Evolutionary conservation across 352 stramenopile species (phyloP).

Genomic region (Globisporangium viniferum): DNA sequence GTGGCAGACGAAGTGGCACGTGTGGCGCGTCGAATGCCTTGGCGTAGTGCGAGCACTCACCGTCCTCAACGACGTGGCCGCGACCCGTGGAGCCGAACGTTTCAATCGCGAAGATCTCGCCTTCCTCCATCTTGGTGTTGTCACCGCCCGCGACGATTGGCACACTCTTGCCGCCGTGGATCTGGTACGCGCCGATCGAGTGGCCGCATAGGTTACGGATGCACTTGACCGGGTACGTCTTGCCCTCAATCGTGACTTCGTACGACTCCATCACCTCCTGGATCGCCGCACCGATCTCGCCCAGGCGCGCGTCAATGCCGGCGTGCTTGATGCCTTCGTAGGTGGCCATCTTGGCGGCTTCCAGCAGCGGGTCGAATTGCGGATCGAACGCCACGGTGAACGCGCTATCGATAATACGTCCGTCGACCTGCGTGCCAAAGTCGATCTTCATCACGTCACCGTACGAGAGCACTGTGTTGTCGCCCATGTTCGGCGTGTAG

Average conservation of each 20-base stretch:
- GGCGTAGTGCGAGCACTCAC: not conserved
- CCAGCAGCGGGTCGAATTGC: not conserved
- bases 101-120: not conserved
- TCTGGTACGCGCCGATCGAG: not conserved
- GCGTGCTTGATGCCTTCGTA: not conserved
- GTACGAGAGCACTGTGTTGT: not conserved
- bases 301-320: not conserved
- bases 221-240: not conserved
- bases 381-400: not conserved
- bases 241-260: not conserved
- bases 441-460: not conserved
- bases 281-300: not conserved
- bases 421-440: not conserved
- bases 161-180: not conserved
- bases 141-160: not conserved
- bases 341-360: not conserved
- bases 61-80: not conserved
- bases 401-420: not conserved
- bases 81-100: not conserved
- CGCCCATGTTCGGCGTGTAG: not conserved
- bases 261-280: not conserved
- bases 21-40: not conserved
- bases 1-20: conserved; percentile 36
- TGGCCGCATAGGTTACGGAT: not conserved
- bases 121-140: not conserved